Evolutionary conservation across 1,139 yeast genomes (phyloP), one percentile per base, ranked within the genome.

Genomic region (Magnusiomyces starmeri): DNA sequence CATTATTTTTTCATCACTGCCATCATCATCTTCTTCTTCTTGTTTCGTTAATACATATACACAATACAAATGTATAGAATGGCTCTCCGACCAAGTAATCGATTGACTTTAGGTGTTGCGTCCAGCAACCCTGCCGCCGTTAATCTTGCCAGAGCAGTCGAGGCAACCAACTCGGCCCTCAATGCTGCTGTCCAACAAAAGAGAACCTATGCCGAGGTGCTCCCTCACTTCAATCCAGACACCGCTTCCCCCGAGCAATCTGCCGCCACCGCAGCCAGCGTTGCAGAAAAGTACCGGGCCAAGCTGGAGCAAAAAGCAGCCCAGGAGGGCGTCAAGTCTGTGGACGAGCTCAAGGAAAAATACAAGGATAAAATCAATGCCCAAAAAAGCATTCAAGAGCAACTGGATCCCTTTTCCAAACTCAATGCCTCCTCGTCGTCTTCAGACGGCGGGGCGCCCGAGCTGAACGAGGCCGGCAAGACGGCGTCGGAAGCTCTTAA

Each of bases 331-430:
- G 71, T 73, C 6, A 61, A 70, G 2, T 70, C 76, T 43, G 71
- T 86, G 2, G 81, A 81, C 10, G 86, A 85, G 55, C 71, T 90
- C 58, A 78, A 83, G 61, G 77, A 72, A 46, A 78, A 77, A 59
- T 53, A 53, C 43, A 50, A 53, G 43, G 85, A 81, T 34, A 76
- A 79, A 44, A 79, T 88, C 46, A 81, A 75, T 41, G 65, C 68
- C 40, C 78, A 75, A 54, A 83, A 81, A 66, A 73, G 72, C 57
- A 79, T 79, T 55, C 59, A 58, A 46, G 45, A 53, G 32, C 50
- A 49, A 43, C 44, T 41, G 27, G 48, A 48, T 12, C 39, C 48
- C 12, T 45, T 21, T 25, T 41, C 48, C 24, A 35, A 35, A 20
- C 25, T 45, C 24, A 22, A 20, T n/a, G 21, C 7, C 7, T 22